Evolutionary conservation across 1,284 basidiomycete genomes (phyloP).

Genomic region (Boletus smithii): DNA sequence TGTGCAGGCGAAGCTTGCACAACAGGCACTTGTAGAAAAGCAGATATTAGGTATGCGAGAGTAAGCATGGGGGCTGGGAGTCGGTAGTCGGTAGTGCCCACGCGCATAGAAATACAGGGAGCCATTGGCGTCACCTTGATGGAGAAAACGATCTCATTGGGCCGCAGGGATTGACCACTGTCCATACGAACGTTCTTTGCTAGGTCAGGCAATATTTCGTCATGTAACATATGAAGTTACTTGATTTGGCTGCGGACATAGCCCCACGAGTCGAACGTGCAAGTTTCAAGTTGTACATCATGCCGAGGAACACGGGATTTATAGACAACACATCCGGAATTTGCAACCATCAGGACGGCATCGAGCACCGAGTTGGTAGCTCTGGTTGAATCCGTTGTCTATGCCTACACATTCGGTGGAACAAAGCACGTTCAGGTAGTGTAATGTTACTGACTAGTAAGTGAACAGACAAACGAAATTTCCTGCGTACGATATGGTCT

Average conservation of each 20-base stretch:
- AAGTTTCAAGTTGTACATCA: too few species aligned
- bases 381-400: too few species aligned
- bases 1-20: constrained; percentile 33
- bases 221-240: constrained; percentile 7
- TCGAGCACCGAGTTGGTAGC: not conserved
- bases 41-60: constrained; percentile 7
- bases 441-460: constrained; percentile 1
- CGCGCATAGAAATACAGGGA: not conserved
- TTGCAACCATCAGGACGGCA: not conserved
- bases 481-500: too few species aligned
- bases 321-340: not conserved
- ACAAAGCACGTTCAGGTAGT: not conserved
- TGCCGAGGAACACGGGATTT: not conserved
- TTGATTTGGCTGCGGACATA: constrained; percentile 16
- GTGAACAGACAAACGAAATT: not conserved
- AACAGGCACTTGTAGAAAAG: constrained; percentile 5
- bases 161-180: constrained; percentile 12
- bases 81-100: not conserved
- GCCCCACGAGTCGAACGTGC: constrained; percentile 22
- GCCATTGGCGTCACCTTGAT: not conserved
- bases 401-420: not conserved
- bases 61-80: constrained; percentile 14
- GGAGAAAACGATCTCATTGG: constrained; percentile 13
- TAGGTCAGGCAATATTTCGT: not conserved
- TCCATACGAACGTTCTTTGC: constrained; percentile 27